Percentiles rank a stretch among this genome's conserved stretches.
Evolutionary conservation across 2,329 filamentous ascomycete species (phyloP).

Genomic region (Alternaria angustiovoidea): DNA sequence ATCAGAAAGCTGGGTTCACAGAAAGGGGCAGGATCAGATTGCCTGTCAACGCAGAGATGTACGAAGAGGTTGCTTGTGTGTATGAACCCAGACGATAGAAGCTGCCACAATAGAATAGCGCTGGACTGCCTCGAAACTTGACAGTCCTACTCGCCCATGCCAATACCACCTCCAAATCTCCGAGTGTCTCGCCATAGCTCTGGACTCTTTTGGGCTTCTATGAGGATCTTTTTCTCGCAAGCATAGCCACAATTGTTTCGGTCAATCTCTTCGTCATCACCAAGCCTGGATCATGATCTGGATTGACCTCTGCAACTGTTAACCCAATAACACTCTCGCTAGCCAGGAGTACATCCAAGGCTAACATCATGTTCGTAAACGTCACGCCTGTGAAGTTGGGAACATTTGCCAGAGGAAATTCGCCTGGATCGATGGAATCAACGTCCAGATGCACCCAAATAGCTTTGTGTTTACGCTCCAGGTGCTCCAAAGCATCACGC

Average conservation of each 20-base stretch:
- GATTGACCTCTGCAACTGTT: no score
- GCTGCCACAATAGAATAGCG: not conserved
- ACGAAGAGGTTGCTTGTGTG: constrained; percentile 9
- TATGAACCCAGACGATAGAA: not conserved
- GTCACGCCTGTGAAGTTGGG: no score
- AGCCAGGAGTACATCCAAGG: no score
- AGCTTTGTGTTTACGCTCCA: no score
- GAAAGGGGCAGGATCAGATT: constrained; percentile 12
- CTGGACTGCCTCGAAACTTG: not conserved
- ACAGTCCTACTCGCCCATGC: not conserved
- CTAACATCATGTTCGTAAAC: no score
- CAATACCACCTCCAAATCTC: not conserved
- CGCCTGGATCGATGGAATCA: no score
- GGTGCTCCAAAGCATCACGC: no score
- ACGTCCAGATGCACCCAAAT: no score
- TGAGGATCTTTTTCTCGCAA: not conserved
- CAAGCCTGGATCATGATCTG: not conserved
- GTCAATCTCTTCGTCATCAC: constrained; percentile 22
- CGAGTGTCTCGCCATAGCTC: not conserved
- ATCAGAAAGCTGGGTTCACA: constrained; percentile 12
- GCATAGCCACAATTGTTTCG: constrained; percentile 15
- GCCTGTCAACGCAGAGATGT: constrained; percentile 3
- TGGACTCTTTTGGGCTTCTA: no score
- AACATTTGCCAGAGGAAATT: no score
- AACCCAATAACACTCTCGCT: no score